phyloP scores from a whole-genome alignment of 148 eudicot species.

The Oxyria digyna region DNA sequence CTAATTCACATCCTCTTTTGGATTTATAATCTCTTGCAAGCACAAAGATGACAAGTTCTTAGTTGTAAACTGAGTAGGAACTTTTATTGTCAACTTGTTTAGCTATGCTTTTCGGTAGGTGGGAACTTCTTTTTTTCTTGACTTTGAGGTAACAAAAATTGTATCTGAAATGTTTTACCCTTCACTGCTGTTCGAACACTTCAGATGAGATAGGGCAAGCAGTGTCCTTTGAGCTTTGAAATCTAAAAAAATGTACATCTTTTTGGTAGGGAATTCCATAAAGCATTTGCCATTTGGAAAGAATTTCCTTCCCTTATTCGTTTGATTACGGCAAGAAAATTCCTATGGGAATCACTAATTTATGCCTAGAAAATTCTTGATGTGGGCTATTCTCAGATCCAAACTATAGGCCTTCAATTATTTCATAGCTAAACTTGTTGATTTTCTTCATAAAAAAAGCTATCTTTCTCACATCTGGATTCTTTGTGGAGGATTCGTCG shows the following conservation, averaged over 20 bases:
- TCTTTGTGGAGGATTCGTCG: not conserved
- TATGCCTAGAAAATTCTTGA: not conserved
- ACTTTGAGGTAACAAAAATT: no score
- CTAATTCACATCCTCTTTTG: not conserved
- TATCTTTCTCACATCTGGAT: not conserved
- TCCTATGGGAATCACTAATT: not conserved
- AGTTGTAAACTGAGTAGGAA: not conserved
- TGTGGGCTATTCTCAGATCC: not conserved
- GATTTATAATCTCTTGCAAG: not conserved
- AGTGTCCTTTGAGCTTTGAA: no score
- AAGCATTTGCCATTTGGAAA: no score
- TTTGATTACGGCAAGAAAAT: no score
- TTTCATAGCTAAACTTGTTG: not conserved
- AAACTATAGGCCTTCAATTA: not conserved
- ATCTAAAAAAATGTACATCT: no score
- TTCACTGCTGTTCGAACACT: no score
- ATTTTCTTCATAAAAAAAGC: not conserved
- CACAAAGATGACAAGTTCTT: not conserved
- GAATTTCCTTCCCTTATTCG: no score
- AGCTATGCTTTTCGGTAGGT: not conserved
- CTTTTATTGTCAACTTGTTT: not conserved
- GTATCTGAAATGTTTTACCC: no score
- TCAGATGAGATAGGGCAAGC: no score
- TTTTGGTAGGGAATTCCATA: no score
- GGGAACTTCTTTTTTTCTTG: no score